Evolutionary conservation across 2,329 filamentous ascomycete genomes (phyloP).

Genomic region (Stagonosporopsis chrysanthemi): DNA sequence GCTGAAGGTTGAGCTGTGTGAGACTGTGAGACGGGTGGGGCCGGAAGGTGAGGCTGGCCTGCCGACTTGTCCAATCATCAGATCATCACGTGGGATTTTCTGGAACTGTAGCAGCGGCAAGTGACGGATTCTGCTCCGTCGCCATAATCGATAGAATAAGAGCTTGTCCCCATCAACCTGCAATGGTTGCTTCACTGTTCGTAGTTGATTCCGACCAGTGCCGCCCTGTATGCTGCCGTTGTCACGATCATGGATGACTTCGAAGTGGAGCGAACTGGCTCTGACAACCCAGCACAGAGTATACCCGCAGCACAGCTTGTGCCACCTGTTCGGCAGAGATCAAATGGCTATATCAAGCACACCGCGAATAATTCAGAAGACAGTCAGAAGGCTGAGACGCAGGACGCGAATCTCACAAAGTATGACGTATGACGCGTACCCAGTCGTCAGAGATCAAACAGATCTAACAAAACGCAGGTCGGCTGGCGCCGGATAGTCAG

Average conservation of each 20-base stretch:
- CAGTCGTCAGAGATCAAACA: background rate
- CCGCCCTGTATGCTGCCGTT: background rate
- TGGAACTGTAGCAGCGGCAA: constrained; percentile 2
- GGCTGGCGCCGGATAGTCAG: constrained; percentile 48
- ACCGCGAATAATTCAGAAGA: background rate
- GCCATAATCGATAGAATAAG: background rate
- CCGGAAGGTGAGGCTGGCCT: constrained; percentile 18
- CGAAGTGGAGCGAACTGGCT: constrained; percentile 35
- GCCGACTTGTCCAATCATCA: constrained; percentile 13
- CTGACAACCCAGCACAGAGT: constrained; percentile 41
- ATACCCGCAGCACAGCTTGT: constrained; percentile 29
- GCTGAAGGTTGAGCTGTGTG: constrained; percentile 18
- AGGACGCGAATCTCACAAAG: constrained; percentile 26
- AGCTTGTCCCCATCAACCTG: background rate
- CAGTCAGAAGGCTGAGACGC: background rate
- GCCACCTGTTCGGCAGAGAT: constrained; percentile 24
- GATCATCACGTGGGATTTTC: constrained; percentile 11
- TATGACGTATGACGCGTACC: constrained; percentile 31
- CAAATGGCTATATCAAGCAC: constrained; percentile 17
- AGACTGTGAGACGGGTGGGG: constrained; percentile 22
- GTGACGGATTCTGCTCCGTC: constrained; percentile 8
- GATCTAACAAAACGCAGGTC: constrained; percentile 22
- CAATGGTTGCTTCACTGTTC: background rate
- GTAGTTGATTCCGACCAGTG: background rate
- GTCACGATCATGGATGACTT: constrained; percentile 37